A percentile compares a stretch with the other conserved stretches of the same genome.
Conservation (phyloP, 148 eudicot genomes). For the Polygonum maritimum region DNA sequence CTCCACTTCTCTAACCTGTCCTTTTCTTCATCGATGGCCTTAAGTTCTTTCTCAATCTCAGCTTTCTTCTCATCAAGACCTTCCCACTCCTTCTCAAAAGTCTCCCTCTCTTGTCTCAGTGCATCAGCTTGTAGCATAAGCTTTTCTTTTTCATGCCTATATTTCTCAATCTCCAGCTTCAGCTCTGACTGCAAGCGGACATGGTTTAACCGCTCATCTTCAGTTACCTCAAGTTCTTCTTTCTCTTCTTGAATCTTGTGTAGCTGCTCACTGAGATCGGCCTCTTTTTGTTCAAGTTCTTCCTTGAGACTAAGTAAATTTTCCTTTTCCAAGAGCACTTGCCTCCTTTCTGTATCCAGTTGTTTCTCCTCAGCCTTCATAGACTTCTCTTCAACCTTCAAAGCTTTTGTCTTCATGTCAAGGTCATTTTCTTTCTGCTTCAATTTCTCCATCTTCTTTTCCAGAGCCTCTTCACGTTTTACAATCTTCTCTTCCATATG, state of each 20-base stretch:
- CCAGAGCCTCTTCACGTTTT: constrained; percentile 75
- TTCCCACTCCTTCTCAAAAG: constrained; percentile 97
- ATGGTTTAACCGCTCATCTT: constrained; percentile 70
- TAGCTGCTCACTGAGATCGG: constrained; percentile 48
- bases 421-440: constrained; percentile 64
- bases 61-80: constrained; percentile 76
- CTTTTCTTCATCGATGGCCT: constrained; percentile 43
- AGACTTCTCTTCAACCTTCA: constrained; percentile 60
- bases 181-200: constrained; percentile 72
- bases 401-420: constrained; percentile 33
- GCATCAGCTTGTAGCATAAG: constrained; percentile 69
- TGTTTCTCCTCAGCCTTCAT: constrained; percentile 54
- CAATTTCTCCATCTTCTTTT: constrained; percentile 67
- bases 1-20: constrained; percentile 54
- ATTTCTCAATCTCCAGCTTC: constrained; percentile 64
- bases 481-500: constrained; percentile 70
- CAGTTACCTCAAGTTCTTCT: constrained; percentile 72
- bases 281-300: constrained; percentile 51
- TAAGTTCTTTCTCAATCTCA: constrained; percentile 43
- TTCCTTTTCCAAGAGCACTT: constrained; percentile 46
- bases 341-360: constrained; percentile 61
- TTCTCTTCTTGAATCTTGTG: constrained; percentile 40
- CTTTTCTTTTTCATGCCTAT: constrained; percentile 55
- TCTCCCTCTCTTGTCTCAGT: constrained; percentile 60
- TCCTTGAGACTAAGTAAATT: constrained; percentile 46